Conservation (phyloP, 768 basidiomycete species). For the Candolleomyces aberdarensis region DNA sequence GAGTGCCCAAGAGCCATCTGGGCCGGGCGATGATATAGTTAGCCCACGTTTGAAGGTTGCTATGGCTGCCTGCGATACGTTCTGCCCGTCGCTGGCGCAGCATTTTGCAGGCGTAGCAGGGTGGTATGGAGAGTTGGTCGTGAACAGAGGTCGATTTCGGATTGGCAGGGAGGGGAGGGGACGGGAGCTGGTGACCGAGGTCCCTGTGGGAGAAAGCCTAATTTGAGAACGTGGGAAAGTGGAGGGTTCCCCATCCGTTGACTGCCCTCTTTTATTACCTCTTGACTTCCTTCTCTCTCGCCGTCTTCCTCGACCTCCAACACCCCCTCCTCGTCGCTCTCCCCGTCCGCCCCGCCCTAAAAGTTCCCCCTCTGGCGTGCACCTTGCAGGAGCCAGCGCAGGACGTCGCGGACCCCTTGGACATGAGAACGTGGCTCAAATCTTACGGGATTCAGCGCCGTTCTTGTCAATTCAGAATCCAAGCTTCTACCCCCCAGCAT, state of each 20-base stretch:
- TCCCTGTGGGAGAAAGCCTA: not conserved
- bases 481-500: not conserved
- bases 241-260: constrained; percentile 2
- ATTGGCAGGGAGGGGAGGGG: not conserved
- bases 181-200: constrained; percentile 2
- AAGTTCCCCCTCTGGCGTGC: constrained; percentile 9
- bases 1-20: too few relatives aligned
- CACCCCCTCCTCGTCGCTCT: not conserved
- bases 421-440: constrained; percentile 2
- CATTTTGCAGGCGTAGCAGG: not conserved
- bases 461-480: not conserved
- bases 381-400: not conserved
- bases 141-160: not conserved
- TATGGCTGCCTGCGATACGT: too few relatives aligned
- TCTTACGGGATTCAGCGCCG: constrained; percentile 1
- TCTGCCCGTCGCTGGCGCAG: too few relatives aligned
- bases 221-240: constrained; percentile 2
- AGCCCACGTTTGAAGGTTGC: too few relatives aligned
- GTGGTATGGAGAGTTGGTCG: not conserved
- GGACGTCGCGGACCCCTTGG: constrained; percentile 1
- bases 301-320: constrained; percentile 10
- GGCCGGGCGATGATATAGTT: too few relatives aligned
- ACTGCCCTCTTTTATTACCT: constrained; percentile 3
- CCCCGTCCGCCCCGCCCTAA: not conserved
- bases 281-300: constrained; percentile 6